Conservation (phyloP, 345 rosid genomes). For the Trapa incisa region DNA sequence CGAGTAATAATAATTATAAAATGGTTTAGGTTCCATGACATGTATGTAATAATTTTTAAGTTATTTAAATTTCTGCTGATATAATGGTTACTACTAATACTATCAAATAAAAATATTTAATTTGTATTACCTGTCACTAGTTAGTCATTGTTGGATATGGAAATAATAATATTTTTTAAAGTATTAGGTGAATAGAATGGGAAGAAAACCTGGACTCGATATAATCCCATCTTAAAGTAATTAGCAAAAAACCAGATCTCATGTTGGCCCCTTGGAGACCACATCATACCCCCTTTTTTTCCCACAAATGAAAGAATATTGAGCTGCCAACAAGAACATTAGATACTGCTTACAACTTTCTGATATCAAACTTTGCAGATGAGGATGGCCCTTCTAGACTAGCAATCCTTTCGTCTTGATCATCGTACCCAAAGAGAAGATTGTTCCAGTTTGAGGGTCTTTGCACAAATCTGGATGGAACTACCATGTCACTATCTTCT, state of each 20-base stretch:
- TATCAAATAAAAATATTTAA: too few species aligned
- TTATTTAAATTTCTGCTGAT: too few species aligned
- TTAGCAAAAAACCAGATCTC: background rate
- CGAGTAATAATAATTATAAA: too few species aligned
- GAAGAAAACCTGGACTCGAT: too few species aligned
- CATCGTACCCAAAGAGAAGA: constrained; percentile 31
- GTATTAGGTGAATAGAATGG: too few species aligned
- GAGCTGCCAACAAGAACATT: constrained; percentile 4
- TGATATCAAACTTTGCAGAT: constrained; percentile 24
- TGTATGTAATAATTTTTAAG: too few species aligned
- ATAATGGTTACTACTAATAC: too few species aligned
- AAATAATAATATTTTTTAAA: too few species aligned
- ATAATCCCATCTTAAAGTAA: too few species aligned
- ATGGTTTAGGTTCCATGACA: too few species aligned
- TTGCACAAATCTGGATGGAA: constrained; percentile 60
- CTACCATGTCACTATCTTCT: constrained; percentile 88
- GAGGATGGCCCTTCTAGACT: constrained; percentile 40
- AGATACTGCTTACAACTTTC: constrained; percentile 25
- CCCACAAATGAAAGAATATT: constrained; percentile 40
- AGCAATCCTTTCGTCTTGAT: constrained; percentile 34
- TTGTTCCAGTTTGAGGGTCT: constrained; percentile 56
- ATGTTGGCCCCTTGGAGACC: background rate
- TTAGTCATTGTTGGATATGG: too few species aligned
- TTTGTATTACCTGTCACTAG: too few species aligned
- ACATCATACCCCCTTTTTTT: background rate